Evolutionary conservation across 768 basidiomycete species (phyloP).

Genomic region (Mycena epipterygia): DNA sequence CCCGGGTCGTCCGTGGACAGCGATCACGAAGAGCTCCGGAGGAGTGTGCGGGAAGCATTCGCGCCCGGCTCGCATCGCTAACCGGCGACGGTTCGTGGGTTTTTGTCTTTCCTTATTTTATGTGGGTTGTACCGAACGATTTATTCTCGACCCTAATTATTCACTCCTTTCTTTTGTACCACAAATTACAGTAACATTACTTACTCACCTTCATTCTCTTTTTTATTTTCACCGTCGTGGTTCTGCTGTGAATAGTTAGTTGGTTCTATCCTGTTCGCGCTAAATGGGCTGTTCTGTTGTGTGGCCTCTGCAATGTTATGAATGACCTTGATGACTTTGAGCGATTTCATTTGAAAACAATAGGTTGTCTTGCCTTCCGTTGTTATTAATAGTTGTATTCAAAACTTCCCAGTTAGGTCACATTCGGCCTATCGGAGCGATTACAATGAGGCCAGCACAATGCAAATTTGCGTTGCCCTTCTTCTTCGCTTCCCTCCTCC

Average conservation of each 20-base stretch:
- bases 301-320: not conserved
- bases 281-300: not conserved
- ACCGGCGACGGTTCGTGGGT: conserved; percentile 11
- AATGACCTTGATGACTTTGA: not conserved
- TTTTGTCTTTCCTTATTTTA: conserved; percentile 27
- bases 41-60: conserved; percentile 88
- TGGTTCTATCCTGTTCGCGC: too few relatives aligned
- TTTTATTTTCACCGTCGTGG: not conserved
- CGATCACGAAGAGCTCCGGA: conserved; percentile 85
- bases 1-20: conserved; percentile 78
- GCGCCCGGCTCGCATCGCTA: conserved; percentile 73
- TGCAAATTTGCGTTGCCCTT: conserved; percentile 14
- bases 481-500: conserved; percentile 40
- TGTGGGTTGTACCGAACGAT: conserved; percentile 30
- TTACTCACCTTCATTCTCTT: conserved; percentile 20
- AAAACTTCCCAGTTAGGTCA: not conserved
- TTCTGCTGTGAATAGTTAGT: not conserved
- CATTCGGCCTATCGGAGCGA: not conserved
- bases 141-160: conserved; percentile 33
- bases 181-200: conserved; percentile 36
- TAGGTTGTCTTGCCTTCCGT: conserved; percentile 29
- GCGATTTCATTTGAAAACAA: not conserved
- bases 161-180: conserved; percentile 31
- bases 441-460: conserved; percentile 26
- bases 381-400: too few relatives aligned